Conservation (phyloP, 768 basidiomycete genomes). For the Tulasnella sp. region DNA sequence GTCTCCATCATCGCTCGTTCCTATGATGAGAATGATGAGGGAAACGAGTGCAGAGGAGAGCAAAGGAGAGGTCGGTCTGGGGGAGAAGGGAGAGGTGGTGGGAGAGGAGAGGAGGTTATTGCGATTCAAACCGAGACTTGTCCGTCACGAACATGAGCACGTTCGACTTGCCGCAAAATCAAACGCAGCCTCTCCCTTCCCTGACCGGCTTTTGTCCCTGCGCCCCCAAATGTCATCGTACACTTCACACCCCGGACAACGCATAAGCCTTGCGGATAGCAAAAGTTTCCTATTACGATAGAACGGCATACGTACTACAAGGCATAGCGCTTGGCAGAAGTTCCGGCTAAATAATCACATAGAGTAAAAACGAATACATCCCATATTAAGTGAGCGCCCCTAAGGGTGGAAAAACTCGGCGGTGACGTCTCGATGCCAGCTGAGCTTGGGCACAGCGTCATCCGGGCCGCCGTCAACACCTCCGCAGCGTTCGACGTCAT, state of each 20-base stretch:
- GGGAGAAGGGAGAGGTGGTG: background rate
- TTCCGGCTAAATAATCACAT: background rate
- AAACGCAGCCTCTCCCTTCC: background rate
- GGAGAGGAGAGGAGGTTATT: background rate
- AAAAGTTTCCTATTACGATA: background rate
- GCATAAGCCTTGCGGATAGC: background rate
- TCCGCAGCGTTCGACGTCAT: background rate
- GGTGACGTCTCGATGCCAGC: background rate
- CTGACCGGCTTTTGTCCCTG: background rate
- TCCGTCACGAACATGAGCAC: background rate
- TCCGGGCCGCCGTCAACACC: background rate
- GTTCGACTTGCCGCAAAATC: background rate
- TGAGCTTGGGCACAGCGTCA: background rate
- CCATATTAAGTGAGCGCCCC: background rate
- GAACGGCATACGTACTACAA: background rate
- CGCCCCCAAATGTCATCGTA: background rate
- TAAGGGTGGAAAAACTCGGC: background rate
- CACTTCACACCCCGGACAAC: background rate
- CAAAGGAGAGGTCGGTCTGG: background rate
- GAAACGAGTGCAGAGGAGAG: background rate
- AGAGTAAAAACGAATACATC: background rate
- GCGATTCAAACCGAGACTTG: background rate
- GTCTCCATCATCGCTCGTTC: background rate
- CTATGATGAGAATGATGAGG: background rate
- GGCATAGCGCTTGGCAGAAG: background rate